Base-by-base conservation (phyloP, 345 rosid genomes). In the Firmiana major region DNA sequence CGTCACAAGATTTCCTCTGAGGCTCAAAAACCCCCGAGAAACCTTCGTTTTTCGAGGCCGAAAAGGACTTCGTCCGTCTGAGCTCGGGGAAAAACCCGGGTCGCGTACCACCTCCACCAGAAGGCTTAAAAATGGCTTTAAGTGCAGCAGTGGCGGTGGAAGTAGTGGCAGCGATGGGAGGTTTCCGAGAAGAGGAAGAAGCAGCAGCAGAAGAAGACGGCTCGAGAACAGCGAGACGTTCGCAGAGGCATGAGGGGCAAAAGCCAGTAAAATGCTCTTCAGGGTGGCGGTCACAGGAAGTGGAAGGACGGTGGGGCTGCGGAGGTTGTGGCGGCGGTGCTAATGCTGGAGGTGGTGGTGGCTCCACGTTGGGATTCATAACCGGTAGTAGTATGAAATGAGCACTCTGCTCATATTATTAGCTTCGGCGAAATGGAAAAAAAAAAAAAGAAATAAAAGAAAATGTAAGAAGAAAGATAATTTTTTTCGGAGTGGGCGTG, bases 1-100 rank as follows among this genome's bases (percentile, higher is more conserved):
- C 97, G 94, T 97, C 99, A 72, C 99, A 97, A 24, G 98, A 97
- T 77, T 86, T 91, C 71, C 99, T 88, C 91, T 97, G 99, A 1
- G 99, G 97, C 92, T 97, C 99, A 71, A 88, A 91, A 38, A 87
- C 88, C 51, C 91, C 90, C 15, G 93, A 84, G 67, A 92, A 88
- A 5, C 89, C 93, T 83, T 92, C 97, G 93, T 94, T 94, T 80
- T 91, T 97, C 7, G 96, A 87, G 7, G 97, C 98, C 5, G 99
- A 92, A 77, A 94, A 97, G 11, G 99, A 97, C 84, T 94, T 90
- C 16, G 95, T 87, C 43, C 98, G 88, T 78, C 99, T 94, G 75
- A 97, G 97, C 84, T 92, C 99, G 1, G 97, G 92, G 72, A 88
- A 87, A 19, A 86, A 86, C 0, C 91, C 75, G 10, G 93, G 78